Percentiles rank a stretch among this genome's conserved stretches.
Evolutionary conservation across 306 rosid genomes (phyloP).

Genomic region (Quercus aquifolioides): DNA sequence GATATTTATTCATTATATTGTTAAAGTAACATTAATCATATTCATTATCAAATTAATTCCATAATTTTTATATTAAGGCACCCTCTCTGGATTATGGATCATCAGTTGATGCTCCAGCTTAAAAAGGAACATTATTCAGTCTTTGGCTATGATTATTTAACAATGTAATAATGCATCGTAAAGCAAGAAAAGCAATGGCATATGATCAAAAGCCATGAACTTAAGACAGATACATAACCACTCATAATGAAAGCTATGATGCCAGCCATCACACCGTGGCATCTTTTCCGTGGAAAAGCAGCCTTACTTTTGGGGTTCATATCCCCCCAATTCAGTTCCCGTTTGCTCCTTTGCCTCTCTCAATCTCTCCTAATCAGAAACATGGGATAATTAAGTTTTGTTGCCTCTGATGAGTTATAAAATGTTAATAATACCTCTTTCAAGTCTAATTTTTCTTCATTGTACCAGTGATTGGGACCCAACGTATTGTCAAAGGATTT

Average conservation of each 20-base stretch:
- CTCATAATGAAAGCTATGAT: not conserved
- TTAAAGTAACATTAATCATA: too few species aligned
- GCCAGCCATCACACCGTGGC: slow-evolving; percentile 2
- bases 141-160: not conserved
- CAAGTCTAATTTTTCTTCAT: not conserved
- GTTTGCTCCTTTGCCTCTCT: not conserved
- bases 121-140: not conserved
- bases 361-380: not conserved
- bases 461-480: not conserved
- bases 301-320: slow-evolving; percentile 3
- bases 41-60: too few species aligned
- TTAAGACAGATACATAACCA: not conserved
- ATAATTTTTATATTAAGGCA: too few species aligned
- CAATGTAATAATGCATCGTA: not conserved
- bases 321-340: not conserved
- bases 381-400: not conserved
- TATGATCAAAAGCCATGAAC: slow-evolving; percentile 4
- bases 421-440: not conserved
- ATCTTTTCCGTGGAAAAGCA: not conserved
- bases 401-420: not conserved
- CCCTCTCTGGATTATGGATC: too few species aligned
- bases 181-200: not conserved
- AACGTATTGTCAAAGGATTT: not conserved
- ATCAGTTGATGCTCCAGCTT: not conserved
- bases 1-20: too few species aligned